phyloP scores from a whole-genome alignment of 1,139 yeast species.

The Saccharomyces pastorianus region DNA sequence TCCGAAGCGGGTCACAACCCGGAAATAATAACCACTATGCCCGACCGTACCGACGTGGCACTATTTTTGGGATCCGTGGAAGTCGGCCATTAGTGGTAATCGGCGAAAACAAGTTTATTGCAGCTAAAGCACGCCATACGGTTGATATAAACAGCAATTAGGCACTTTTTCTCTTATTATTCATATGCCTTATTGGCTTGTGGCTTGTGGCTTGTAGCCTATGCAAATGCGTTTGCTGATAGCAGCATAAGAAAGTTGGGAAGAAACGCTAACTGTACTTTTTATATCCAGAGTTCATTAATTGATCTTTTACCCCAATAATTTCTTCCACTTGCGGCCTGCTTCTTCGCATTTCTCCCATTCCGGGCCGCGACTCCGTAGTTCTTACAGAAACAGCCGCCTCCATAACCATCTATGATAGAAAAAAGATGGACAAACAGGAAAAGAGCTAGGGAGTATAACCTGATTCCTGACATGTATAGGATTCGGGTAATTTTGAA shows the following conservation, averaged over 20 bases:
- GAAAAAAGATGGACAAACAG: neutral
- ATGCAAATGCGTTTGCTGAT: neutral
- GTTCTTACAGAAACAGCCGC: neutral
- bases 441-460: neutral
- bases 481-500: neutral
- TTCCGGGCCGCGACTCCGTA: neutral
- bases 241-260: neutral
- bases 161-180: neutral
- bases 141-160: neutral
- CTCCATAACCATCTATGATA: neutral
- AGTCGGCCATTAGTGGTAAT: neutral
- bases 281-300: neutral
- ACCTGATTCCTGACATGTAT: neutral
- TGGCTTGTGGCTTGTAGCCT: neutral
- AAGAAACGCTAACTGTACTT: neutral
- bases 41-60: neutral
- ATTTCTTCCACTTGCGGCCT: neutral
- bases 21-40: neutral
- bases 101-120: neutral
- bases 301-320: neutral
- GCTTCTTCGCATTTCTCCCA: neutral
- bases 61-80: neutral
- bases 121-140: neutral
- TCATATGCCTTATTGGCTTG: neutral
- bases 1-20: neutral